Percentiles rank a stretch among this genome's conserved stretches.
Evolutionary conservation across 148 eudicot species (phyloP).

Genomic region (Limonium bicolor): DNA sequence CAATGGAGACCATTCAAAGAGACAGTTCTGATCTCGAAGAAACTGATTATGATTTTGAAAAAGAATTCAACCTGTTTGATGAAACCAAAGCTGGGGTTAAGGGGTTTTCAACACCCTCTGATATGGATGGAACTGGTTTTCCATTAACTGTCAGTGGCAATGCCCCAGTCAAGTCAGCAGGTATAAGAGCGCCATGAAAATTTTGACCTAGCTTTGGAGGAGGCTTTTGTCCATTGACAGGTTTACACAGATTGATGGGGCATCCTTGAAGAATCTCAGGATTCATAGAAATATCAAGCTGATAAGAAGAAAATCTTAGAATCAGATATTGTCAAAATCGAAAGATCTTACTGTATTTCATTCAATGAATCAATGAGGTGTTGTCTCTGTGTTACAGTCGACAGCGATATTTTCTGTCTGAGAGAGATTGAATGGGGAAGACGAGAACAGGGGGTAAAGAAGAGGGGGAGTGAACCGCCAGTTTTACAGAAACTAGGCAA

Average conservation of each 20-base stretch:
- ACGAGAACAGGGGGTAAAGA: too few relatives aligned
- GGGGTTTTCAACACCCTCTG: slow-evolving; percentile 21
- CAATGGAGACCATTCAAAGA: not conserved
- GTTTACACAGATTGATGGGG: slow-evolving; percentile 13
- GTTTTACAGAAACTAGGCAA: too few relatives aligned
- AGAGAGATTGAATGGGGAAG: too few relatives aligned
- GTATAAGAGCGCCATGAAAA: slow-evolving; percentile 10
- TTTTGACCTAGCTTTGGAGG: slow-evolving; percentile 14
- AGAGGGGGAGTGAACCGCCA: too few relatives aligned
- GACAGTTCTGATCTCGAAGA: not conserved
- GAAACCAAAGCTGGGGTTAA: slow-evolving; percentile 54
- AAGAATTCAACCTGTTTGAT: slow-evolving; percentile 37
- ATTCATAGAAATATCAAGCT: slow-evolving; percentile 31
- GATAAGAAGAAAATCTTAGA: slow-evolving; percentile 13
- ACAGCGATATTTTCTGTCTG: too few relatives aligned
- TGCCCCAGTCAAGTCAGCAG: slow-evolving; percentile 12
- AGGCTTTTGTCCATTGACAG: slow-evolving; percentile 16
- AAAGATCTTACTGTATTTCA: too few relatives aligned
- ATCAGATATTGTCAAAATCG: too few relatives aligned
- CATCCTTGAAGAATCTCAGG: slow-evolving; percentile 19
- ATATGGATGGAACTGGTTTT: slow-evolving; percentile 11
- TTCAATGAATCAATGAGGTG: too few relatives aligned
- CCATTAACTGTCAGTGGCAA: slow-evolving; percentile 10
- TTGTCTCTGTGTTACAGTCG: too few relatives aligned
- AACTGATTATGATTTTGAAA: slow-evolving; percentile 19